phyloP scores from a whole-genome alignment of 257 asterid genomes.

The Rauvolfia tetraphylla region DNA sequence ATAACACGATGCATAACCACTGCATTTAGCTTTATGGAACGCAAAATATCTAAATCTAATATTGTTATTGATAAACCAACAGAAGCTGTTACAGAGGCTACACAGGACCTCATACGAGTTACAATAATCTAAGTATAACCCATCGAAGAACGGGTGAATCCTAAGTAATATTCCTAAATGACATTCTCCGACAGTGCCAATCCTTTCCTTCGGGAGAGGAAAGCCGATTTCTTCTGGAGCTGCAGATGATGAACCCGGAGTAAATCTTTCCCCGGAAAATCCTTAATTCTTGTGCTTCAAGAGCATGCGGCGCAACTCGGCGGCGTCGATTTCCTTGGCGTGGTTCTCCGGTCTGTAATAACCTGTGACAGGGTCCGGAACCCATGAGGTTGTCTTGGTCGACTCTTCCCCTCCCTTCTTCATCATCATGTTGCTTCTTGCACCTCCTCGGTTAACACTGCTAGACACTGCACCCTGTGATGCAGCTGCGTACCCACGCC shows the following conservation, averaged over 20 bases:
- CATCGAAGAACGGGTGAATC: neutral
- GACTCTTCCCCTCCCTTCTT: slow-evolving; percentile 47
- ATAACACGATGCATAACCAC: too few species aligned
- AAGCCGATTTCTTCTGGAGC: neutral
- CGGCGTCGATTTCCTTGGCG: slow-evolving; percentile 55
- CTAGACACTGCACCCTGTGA: slow-evolving; percentile 23
- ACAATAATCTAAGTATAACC: too few species aligned
- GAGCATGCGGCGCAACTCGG: slow-evolving; percentile 48
- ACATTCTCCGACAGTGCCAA: too few species aligned
- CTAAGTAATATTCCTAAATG: neutral
- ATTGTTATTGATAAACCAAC: too few species aligned
- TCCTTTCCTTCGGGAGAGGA: neutral
- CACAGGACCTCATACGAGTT: too few species aligned
- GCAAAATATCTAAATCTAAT: too few species aligned
- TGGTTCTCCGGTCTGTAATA: slow-evolving; percentile 66
- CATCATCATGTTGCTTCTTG: slow-evolving; percentile 25
- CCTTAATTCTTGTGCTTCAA: slow-evolving; percentile 32
- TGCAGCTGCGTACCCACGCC: slow-evolving; percentile 35
- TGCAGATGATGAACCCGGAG: neutral
- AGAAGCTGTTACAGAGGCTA: too few species aligned
- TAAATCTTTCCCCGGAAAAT: neutral
- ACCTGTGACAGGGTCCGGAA: slow-evolving; percentile 79
- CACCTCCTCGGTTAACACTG: neutral
- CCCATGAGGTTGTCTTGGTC: slow-evolving; percentile 57
- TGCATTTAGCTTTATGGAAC: too few species aligned